These are phyloP conservation scores for Eleusine indica DNA, from an alignment of 176 grass and related monocot species.

Conservation along the genomic window DNA sequence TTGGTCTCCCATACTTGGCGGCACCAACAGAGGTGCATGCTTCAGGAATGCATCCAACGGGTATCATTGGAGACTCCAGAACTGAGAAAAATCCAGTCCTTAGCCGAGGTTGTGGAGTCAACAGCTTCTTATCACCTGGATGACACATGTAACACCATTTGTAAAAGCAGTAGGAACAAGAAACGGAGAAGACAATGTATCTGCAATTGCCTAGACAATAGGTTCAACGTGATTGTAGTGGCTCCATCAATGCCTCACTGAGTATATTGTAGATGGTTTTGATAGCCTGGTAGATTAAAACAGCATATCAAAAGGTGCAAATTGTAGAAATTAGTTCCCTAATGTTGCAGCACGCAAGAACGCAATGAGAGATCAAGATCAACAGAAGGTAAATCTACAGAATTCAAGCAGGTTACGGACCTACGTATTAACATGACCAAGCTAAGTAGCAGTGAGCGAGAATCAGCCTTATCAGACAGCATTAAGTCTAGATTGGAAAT, in stretches of 20 bases:
- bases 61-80: slow-evolving; percentile 68
- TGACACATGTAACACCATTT: slow-evolving; percentile 14
- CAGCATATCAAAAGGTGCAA: slow-evolving; percentile 9
- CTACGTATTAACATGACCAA: background rate
- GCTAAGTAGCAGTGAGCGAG: background rate
- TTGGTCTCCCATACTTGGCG: slow-evolving; percentile 85
- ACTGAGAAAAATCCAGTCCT: slow-evolving; percentile 91
- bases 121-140: slow-evolving; percentile 74
- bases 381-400: background rate
- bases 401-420: background rate
- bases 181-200: background rate
- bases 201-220: background rate
- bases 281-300: slow-evolving; percentile 15
- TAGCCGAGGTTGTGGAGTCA: slow-evolving; percentile 92
- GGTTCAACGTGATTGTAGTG: background rate
- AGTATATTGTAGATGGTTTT: background rate
- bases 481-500: background rate
- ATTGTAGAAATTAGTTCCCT: slow-evolving; percentile 2
- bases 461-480: background rate
- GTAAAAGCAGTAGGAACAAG: background rate
- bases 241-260: background rate
- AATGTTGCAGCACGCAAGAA: slow-evolving; percentile 23
- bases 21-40: slow-evolving; percentile 94
- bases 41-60: slow-evolving; percentile 65
- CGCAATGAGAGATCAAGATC: background rate